phyloP scores from a whole-genome alignment of 306 rosid species.

The Neltuma alba region DNA sequence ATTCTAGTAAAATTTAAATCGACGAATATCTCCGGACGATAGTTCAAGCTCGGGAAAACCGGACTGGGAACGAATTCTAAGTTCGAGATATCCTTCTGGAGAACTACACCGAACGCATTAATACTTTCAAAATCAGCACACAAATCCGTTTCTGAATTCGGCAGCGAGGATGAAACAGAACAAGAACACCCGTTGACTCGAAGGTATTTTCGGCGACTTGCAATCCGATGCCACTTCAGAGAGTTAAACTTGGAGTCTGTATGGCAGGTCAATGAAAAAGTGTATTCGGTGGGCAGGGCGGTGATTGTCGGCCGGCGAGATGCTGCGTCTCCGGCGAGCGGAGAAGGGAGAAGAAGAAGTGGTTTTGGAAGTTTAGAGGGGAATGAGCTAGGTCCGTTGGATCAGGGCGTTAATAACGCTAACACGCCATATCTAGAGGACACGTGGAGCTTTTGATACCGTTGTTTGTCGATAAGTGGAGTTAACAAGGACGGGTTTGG shows the following conservation, averaged over 20 bases:
- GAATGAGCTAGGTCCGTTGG: slow-evolving; percentile 52
- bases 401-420: slow-evolving; percentile 52
- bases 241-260: not conserved
- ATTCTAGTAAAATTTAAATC: not conserved
- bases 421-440: slow-evolving; percentile 33
- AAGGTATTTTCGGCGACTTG: not conserved
- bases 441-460: slow-evolving; percentile 54
- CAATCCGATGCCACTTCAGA: not conserved
- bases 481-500: not conserved
- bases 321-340: slow-evolving; percentile 23
- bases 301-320: not conserved
- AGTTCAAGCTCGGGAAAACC: not conserved
- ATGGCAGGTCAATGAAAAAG: no score
- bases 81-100: not conserved
- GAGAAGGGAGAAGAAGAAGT: slow-evolving; percentile 8
- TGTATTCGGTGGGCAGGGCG: no score
- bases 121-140: not conserved
- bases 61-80: not conserved
- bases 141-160: not conserved
- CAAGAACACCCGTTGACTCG: slow-evolving; percentile 19
- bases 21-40: not conserved
- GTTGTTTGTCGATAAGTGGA: slow-evolving; percentile 65
- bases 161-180: not conserved
- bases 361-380: slow-evolving; percentile 1
- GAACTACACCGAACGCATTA: not conserved